Evolutionary conservation across 371 early-diverging fungal species (phyloP), one percentile per base, ranked within the genome.

Genomic region (Choanephora cucurbitarum): DNA sequence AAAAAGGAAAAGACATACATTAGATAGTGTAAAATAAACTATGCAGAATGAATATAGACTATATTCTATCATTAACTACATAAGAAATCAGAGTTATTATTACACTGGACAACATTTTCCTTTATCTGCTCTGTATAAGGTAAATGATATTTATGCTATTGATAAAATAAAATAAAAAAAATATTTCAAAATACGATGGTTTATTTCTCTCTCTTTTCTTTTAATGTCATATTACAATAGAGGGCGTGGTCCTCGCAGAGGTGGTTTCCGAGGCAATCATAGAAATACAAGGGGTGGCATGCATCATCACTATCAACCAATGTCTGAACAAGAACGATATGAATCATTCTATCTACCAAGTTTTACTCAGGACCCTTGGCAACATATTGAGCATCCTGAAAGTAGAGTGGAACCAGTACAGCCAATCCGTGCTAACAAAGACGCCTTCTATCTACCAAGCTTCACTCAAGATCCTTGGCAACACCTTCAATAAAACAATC

Each of bases 391-490:
- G 10, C 13, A 37, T 37, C 9, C 14, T 11, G 11, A 37, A 3
- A 37, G n/a, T n/a, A n/a, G n/a, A n/a, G n/a, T n/a, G n/a, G n/a
- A n/a, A n/a, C n/a, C 11, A 37, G 11, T 57, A 65, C 21, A 31
- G 13, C n/a, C 9, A 39, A 44, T 39, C 37, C 44, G 33, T 1
- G 28, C 18, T 21, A 32, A 34, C 37, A 51, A 17, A 49, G 19
- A 28, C 3, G 22, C 44, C 24, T 51, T 52, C 22, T 64, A 64
- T 60, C 60, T 52, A 40, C 65, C 72, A 15, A 32, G 33, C 19
- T 61, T 71, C 44, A 57, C 51, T 28, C 56, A 64, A 50, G 62
- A 71, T 57, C 72, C 72, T 40, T 71, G 72, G 72, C 2, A 33
- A 23, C 44, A 39, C 21, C 37, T 37, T 37, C n/a, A 14, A 37